Percentiles rank a stretch among this genome's conserved stretches.
phyloP scores from a whole-genome alignment of 2,329 filamentous ascomycete species.

The Cladosporium cucumerinum region DNA sequence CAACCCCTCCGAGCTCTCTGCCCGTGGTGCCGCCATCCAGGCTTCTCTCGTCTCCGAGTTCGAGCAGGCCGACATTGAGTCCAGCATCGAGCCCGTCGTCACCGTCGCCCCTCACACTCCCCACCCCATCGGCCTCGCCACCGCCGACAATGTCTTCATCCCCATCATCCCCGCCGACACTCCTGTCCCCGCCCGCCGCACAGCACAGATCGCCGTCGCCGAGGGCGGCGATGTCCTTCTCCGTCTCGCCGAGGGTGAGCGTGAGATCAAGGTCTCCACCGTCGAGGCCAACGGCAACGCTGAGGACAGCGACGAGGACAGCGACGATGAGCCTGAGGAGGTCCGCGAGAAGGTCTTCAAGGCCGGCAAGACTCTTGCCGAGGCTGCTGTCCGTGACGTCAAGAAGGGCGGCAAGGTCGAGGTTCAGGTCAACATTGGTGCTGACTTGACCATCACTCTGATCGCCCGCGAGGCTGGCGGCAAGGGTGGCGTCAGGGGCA shows the following conservation, averaged over 20 bases:
- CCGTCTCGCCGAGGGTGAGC: slow-evolving; percentile 80
- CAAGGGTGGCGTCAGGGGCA: slow-evolving; percentile 76
- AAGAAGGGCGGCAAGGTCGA: slow-evolving; percentile 91
- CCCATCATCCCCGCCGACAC: slow-evolving; percentile 83
- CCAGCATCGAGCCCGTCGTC: slow-evolving; percentile 92
- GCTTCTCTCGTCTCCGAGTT: slow-evolving; percentile 93
- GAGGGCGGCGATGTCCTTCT: slow-evolving; percentile 84
- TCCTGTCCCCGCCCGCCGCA: slow-evolving; percentile 81
- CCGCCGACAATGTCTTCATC: slow-evolving; percentile 64
- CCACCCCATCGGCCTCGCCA: slow-evolving; percentile 83
- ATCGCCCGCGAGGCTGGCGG: slow-evolving; percentile 82
- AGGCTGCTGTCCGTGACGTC: slow-evolving; percentile 76
- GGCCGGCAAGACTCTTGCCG: slow-evolving; percentile 74
- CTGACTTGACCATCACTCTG: slow-evolving; percentile 74
- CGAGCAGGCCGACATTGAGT: slow-evolving; percentile 87
- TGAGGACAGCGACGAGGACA: slow-evolving; percentile 56
- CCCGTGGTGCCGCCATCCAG: slow-evolving; percentile 90
- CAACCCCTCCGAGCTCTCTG: slow-evolving; percentile 88
- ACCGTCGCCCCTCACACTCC: slow-evolving; percentile 88
- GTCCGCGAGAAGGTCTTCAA: slow-evolving; percentile 90
- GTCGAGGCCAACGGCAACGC: slow-evolving; percentile 65
- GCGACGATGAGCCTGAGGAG: slow-evolving; percentile 81
- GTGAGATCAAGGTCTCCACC: slow-evolving; percentile 91
- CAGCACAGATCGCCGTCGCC: slow-evolving; percentile 71
- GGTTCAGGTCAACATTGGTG: slow-evolving; percentile 82